These are phyloP conservation scores for Astrocystis sublimbata DNA, from an alignment of 495 filamentous ascomycete species.

Conservation along the genomic window DNA sequence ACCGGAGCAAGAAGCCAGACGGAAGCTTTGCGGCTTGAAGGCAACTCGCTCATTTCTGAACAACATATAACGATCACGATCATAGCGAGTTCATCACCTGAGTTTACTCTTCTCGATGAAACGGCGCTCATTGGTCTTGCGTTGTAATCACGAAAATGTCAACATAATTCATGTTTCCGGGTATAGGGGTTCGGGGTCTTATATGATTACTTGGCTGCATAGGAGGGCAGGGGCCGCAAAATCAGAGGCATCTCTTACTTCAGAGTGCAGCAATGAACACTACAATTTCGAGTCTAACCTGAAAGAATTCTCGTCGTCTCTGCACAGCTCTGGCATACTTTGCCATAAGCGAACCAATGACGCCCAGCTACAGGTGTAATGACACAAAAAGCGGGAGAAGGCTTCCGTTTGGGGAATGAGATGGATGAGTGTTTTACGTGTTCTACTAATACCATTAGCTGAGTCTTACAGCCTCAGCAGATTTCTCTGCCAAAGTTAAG, in stretches of 20 bases:
- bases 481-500: too few species aligned
- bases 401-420: too few species aligned
- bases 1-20: conserved; percentile 13
- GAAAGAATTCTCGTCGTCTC: not conserved
- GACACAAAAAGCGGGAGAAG: too few species aligned
- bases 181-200: not conserved
- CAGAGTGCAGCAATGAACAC: not conserved
- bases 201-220: not conserved
- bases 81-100: not conserved
- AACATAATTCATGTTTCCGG: not conserved
- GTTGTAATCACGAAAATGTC: too few species aligned
- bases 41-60: not conserved
- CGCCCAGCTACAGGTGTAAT: too few species aligned
- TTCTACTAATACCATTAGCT: too few species aligned
- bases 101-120: not conserved
- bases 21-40: not conserved
- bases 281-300: not conserved
- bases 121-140: too few species aligned
- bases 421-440: too few species aligned
- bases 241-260: not conserved
- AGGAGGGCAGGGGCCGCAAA: not conserved
- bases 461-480: too few species aligned
- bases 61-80: not conserved
- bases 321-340: too few species aligned
- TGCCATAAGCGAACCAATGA: too few species aligned